These are phyloP conservation scores for Neonectria ditissima DNA, from an alignment of 2,329 filamentous ascomycete species.

Conservation along the genomic window DNA sequence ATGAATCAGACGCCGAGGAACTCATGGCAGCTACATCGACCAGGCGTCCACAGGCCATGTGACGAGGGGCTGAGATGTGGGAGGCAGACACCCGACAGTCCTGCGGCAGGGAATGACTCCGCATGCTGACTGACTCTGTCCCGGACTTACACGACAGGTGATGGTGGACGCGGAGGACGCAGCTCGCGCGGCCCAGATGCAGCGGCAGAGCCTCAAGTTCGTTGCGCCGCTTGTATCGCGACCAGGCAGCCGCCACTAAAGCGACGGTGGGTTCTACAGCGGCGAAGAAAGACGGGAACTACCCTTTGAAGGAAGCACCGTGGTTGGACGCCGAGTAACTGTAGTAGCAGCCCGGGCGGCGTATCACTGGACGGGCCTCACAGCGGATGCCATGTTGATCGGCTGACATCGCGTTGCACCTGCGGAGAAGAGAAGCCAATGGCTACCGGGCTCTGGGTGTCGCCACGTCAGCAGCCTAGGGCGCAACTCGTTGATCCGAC, in stretches of 20 bases:
- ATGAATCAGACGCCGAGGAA: background rate
- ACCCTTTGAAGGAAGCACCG: background rate
- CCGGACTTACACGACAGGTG: constrained; percentile 5
- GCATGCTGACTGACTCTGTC: constrained; percentile 13
- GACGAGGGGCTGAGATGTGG: constrained; percentile 10
- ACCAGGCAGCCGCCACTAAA: constrained; percentile 15
- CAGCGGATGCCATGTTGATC: constrained; percentile 13
- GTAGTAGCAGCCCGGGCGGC: background rate
- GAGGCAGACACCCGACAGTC: background rate
- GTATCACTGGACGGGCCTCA: background rate
- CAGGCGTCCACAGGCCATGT: constrained; percentile 14
- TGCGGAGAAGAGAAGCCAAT: constrained; percentile 14
- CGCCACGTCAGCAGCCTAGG: constrained; percentile 39
- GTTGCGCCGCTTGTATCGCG: background rate
- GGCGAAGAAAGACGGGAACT: background rate
- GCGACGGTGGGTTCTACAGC: background rate
- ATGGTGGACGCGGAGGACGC: background rate
- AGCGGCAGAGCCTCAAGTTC: background rate
- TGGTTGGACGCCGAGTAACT: background rate
- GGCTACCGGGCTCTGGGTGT: constrained; percentile 1
- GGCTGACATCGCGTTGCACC: constrained; percentile 34
- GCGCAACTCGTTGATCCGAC: constrained; percentile 1
- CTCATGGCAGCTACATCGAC: constrained; percentile 5
- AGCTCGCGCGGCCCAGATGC: background rate
- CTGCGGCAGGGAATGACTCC: constrained; percentile 1